Conservation (phyloP, 2,329 filamentous ascomycete species). For the Fusarium tuaranense region DNA sequence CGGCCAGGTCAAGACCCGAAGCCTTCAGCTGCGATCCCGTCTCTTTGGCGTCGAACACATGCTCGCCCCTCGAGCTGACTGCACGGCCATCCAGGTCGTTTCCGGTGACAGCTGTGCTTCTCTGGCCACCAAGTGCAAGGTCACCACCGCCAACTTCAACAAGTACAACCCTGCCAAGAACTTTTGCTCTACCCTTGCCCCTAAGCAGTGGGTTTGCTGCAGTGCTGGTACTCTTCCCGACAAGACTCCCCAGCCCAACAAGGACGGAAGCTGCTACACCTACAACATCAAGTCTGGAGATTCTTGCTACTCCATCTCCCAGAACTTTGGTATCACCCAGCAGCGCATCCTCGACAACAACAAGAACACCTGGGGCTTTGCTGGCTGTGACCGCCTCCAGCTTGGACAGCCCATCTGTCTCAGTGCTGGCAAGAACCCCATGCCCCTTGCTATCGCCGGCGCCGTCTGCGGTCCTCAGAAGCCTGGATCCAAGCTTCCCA, state of each 20-base stretch:
- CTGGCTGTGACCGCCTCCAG: constrained; percentile 47
- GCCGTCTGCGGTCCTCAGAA: constrained; percentile 51
- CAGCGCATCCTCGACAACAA: constrained; percentile 53
- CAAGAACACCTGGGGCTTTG: constrained; percentile 54
- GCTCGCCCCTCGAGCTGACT: constrained; percentile 37
- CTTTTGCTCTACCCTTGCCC: constrained; percentile 49
- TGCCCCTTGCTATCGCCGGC: constrained; percentile 47
- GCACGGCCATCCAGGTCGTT: constrained; percentile 45
- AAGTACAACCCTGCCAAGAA: constrained; percentile 51
- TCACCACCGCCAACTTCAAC: constrained; percentile 51
- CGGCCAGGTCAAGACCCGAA: constrained; percentile 26
- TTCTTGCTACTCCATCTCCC: constrained; percentile 48
- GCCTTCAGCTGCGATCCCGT: constrained; percentile 30
- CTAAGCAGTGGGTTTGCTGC: constrained; percentile 53
- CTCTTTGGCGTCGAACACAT: constrained; percentile 24
- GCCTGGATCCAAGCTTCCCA: constrained; percentile 42
- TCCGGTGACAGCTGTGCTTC: constrained; percentile 52
- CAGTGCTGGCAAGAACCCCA: constrained; percentile 48
- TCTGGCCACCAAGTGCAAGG: constrained; percentile 53
- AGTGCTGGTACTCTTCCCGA: constrained; percentile 50
- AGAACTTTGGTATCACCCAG: constrained; percentile 49
- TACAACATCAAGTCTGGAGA: constrained; percentile 49
- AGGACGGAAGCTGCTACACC: constrained; percentile 51
- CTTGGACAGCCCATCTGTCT: constrained; percentile 49
- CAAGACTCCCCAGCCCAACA: constrained; percentile 46